These are phyloP conservation scores for Rhodotorula sp. DNA, from an alignment of 1,284 basidiomycete species.

Conservation along the genomic window DNA sequence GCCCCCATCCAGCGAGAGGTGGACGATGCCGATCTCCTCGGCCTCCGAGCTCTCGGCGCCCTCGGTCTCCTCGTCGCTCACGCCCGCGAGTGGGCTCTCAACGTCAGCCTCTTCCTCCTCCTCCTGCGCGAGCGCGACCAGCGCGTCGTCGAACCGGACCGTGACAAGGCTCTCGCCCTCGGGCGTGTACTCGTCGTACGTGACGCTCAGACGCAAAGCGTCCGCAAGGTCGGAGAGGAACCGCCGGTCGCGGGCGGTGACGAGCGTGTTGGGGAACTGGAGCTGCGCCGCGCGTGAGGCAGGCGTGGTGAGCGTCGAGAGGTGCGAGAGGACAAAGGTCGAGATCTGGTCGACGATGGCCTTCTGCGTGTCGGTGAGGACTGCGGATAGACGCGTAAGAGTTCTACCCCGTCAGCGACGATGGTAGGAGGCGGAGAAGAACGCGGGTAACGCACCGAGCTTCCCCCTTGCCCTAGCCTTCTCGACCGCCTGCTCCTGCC, in stretches of 20 bases:
- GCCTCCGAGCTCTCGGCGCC: slow-evolving; percentile 46
- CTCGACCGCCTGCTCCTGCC: slow-evolving; percentile 47
- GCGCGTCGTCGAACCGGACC: slow-evolving; percentile 57
- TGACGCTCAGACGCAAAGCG: slow-evolving; percentile 70
- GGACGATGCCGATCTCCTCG: slow-evolving; percentile 45
- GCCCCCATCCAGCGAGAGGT: slow-evolving; percentile 50
- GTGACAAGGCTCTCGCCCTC: slow-evolving; percentile 63
- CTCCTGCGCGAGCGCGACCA: slow-evolving; percentile 49
- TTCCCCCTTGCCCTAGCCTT: slow-evolving; percentile 28
- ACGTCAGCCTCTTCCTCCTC: slow-evolving; percentile 45
- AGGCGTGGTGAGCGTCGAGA: slow-evolving; percentile 21
- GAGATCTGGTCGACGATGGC: slow-evolving; percentile 74
- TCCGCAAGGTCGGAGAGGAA: slow-evolving; percentile 75
- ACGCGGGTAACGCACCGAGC: slow-evolving; percentile 22
- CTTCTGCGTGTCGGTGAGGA: slow-evolving; percentile 61
- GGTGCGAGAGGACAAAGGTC: slow-evolving; percentile 60
- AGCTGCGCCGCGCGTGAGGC: slow-evolving; percentile 56
- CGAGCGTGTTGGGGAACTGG: slow-evolving; percentile 70
- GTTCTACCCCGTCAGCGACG: background rate
- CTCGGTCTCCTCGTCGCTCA: slow-evolving; percentile 35
- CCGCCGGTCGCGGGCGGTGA: slow-evolving; percentile 69
- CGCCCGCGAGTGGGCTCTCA: slow-evolving; percentile 28
- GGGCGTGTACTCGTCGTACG: slow-evolving; percentile 89
- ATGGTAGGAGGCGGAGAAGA: too few relatives aligned
- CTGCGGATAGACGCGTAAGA: background rate